These are phyloP conservation scores for Macadamia integrifolia DNA, from an alignment of 164 flowering plant genomes.

Conservation along the genomic window DNA sequence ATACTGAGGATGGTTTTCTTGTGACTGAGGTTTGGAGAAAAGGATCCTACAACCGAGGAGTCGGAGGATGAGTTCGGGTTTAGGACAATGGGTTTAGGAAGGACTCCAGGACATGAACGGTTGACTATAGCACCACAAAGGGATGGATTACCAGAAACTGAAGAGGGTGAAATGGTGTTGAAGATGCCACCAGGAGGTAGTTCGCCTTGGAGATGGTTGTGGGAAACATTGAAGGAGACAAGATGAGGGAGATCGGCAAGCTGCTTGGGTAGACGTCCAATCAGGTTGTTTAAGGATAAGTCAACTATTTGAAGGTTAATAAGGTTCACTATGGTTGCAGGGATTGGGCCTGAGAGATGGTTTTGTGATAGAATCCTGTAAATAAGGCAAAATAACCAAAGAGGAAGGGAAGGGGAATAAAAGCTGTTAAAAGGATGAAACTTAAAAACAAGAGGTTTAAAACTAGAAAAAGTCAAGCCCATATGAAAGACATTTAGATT, in stretches of 20 bases:
- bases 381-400: slow-evolving; percentile 10
- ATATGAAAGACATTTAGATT: no score
- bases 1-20: slow-evolving; percentile 83
- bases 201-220: slow-evolving; percentile 78
- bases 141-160: slow-evolving; percentile 69
- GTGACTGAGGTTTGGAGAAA: slow-evolving; percentile 45
- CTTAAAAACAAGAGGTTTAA: neutral
- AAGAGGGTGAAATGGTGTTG: slow-evolving; percentile 66
- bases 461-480: no score
- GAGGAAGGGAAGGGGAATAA: no score
- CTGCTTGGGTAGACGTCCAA: slow-evolving; percentile 73
- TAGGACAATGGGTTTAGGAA: slow-evolving; percentile 92
- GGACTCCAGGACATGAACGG: slow-evolving; percentile 72
- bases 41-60: slow-evolving; percentile 26
- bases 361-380: slow-evolving; percentile 59
- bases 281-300: slow-evolving; percentile 61
- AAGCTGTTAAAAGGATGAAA: neutral
- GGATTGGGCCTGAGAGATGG: slow-evolving; percentile 63
- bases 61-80: slow-evolving; percentile 74
- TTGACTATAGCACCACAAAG: slow-evolving; percentile 77
- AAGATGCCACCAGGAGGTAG: slow-evolving; percentile 84
- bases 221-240: slow-evolving; percentile 60
- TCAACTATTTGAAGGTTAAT: slow-evolving; percentile 56
- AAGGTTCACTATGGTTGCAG: slow-evolving; percentile 50
- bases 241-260: slow-evolving; percentile 73